Percentiles rank a stretch among this genome's conserved stretches.
Evolutionary conservation across 2,329 filamentous ascomycete species (phyloP).

Genomic region (Chaetomiaceae sp.): DNA sequence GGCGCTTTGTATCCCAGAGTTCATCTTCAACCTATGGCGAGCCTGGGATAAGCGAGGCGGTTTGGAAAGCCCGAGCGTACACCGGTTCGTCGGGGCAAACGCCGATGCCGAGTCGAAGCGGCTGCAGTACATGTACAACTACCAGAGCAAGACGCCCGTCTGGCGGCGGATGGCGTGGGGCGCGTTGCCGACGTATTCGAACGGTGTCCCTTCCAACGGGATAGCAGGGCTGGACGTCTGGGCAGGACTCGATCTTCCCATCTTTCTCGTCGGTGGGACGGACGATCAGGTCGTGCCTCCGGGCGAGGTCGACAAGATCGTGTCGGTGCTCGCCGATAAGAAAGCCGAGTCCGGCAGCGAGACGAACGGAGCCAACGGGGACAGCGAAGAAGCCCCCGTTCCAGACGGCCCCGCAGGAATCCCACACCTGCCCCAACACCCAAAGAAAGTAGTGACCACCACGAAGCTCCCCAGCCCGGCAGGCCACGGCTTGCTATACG

Average conservation of each 20-base stretch:
- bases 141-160: conserved; percentile 74
- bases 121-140: conserved; percentile 71
- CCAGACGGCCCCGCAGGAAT: conserved; percentile 26
- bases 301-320: conserved; percentile 64
- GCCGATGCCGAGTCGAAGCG: conserved; percentile 62
- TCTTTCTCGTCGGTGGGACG: conserved; percentile 75
- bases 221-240: conserved; percentile 67
- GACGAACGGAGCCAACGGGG: conserved; percentile 21
- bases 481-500: conserved; percentile 79
- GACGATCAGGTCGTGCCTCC: conserved; percentile 72
- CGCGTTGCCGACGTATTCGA: conserved; percentile 55
- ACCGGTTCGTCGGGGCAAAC: conserved; percentile 65
- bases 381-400: neutral
- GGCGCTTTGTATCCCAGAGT: conserved; percentile 63
- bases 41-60: conserved; percentile 77
- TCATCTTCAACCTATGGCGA: conserved; percentile 72
- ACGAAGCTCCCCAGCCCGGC: conserved; percentile 70
- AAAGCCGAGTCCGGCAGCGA: conserved; percentile 16
- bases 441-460: conserved; percentile 57
- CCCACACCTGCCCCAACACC: conserved; percentile 45
- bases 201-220: conserved; percentile 53
- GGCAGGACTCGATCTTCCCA: conserved; percentile 65
- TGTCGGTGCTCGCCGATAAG: conserved; percentile 34
- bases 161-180: conserved; percentile 80
- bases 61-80: conserved; percentile 69